phyloP scores from a whole-genome alignment of 352 stramenopile species.

The Thalassiosira mediterranea region DNA sequence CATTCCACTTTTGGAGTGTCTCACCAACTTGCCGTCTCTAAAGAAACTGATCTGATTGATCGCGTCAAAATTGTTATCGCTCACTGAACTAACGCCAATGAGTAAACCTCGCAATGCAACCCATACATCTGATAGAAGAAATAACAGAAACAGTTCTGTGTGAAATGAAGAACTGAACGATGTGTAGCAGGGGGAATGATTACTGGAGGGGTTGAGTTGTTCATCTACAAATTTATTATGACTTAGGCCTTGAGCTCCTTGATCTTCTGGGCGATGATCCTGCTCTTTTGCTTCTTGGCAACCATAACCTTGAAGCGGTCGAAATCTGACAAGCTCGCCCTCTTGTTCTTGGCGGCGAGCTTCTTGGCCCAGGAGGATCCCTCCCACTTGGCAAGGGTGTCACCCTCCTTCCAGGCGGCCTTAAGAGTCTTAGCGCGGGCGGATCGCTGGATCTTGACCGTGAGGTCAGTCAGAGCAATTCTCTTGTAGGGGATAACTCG shows the following conservation, averaged over 20 bases:
- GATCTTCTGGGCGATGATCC: constrained; percentile 92
- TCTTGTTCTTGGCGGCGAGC: constrained; percentile 94
- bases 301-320: constrained; percentile 99
- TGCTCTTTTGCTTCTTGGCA: constrained; percentile 97
- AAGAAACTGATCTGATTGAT: too few species aligned
- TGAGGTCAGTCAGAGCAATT: constrained; percentile 96
- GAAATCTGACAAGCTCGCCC: constrained; percentile 95
- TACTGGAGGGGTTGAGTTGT: background rate
- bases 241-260: constrained; percentile 70
- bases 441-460: constrained; percentile 93
- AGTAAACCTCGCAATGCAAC: too few species aligned
- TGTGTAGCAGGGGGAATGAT: background rate
- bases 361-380: constrained; percentile 97
- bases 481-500: constrained; percentile 98
- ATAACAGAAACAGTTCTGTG: too few species aligned
- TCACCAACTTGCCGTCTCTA: too few species aligned
- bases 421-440: constrained; percentile 93
- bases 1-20: too few species aligned
- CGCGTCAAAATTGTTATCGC: too few species aligned
- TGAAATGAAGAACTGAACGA: too few species aligned
- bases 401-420: constrained; percentile 88
- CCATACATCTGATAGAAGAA: too few species aligned
- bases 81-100: too few species aligned
- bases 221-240: constrained; percentile 13
- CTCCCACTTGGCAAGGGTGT: constrained; percentile 95